These are phyloP conservation scores for Paracoccidioides lutzii DNA, from an alignment of 2,329 filamentous ascomycete species.

Conservation along the genomic window DNA sequence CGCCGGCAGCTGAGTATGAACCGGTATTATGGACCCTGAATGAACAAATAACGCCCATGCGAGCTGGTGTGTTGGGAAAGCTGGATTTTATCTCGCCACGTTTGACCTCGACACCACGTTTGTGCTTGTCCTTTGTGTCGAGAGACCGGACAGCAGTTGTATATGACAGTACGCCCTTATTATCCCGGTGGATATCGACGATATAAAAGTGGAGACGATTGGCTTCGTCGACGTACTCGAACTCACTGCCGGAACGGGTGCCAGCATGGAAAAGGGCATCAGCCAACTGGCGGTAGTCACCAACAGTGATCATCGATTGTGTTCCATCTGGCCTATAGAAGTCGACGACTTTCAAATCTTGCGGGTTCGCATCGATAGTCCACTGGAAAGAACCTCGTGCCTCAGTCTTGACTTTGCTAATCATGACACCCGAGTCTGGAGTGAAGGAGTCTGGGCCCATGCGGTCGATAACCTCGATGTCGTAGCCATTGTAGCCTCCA, in stretches of 20 bases:
- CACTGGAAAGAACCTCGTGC: slow-evolving; percentile 7
- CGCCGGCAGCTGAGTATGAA: slow-evolving; percentile 4
- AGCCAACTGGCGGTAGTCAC: slow-evolving; percentile 11
- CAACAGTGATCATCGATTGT: slow-evolving; percentile 7
- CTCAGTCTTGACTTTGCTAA: slow-evolving; percentile 9
- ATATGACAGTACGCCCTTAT: slow-evolving; percentile 10
- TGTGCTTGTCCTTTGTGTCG: slow-evolving; percentile 6
- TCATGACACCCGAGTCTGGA: slow-evolving; percentile 11
- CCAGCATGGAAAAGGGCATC: slow-evolving; percentile 13
- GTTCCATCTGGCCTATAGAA: slow-evolving; percentile 11
- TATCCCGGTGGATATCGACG: slow-evolving; percentile 9
- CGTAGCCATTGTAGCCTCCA: slow-evolving; percentile 8
- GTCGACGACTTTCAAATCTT: slow-evolving; percentile 10
- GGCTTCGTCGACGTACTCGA: slow-evolving; percentile 10
- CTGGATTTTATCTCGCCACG: background rate
- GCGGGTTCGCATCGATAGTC: slow-evolving; percentile 13
- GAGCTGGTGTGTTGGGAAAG: slow-evolving; percentile 4
- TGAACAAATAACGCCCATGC: slow-evolving; percentile 9
- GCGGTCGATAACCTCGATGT: slow-evolving; percentile 13
- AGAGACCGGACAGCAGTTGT: slow-evolving; percentile 9
- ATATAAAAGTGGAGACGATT: slow-evolving; percentile 12
- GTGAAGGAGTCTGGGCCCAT: slow-evolving; percentile 12
- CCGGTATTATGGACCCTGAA: slow-evolving; percentile 11
- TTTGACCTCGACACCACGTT: slow-evolving; percentile 5
- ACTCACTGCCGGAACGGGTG: slow-evolving; percentile 13